Base-by-base conservation (phyloP, 805 yeast species). In the Ogataea parapolymorpha region DNA sequence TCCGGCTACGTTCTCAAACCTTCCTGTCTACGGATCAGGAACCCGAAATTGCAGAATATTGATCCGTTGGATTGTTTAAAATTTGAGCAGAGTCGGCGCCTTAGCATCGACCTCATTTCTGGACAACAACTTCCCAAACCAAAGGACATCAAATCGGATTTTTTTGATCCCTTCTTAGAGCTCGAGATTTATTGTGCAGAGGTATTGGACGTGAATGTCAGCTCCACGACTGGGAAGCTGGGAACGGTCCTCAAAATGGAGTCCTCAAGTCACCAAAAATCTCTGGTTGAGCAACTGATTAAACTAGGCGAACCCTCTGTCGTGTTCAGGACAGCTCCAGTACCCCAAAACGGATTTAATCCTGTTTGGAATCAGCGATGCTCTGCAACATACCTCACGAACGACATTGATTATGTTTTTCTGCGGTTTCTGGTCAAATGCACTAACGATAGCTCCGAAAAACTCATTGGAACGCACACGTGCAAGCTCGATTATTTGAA, bases 1-100 rank as follows among this genome's bases (percentile, higher is more conserved):
- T 66, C 74, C 0, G 99, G 99, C 0, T 93, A 87, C 56, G 79
- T 84, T 6, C 64, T 86, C 35, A 93, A 93, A 55, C 96, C 97
- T 5, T 16, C 14, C 2, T 37, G 35, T 26, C 50, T 44, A 33
- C 34, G 58, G 25, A 15, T 27, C 5, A 39, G 37, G 10, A 41
- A 48, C 34, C 46, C 32, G 50, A 51, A 35, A 29, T 53, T 53
- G 27, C 37, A 34, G 30, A 48, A 53, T 14, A 44, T 44, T 3
- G 49, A 47, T 11, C 37, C 37, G 11, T 30, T 34, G 15, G 42
- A 71, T 22, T 38, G 58, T n/a, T 22, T 57, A 16, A 34, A 35
- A 7, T 51, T 35, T 27, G 36, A 44, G 23, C 38, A 32, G n/a
- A 22, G 26, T 36, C 34, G 41, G 20, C 35, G 33, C 6, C 47